Percentiles rank a stretch among this genome's conserved stretches.
phyloP scores from a whole-genome alignment of 257 asterid species.

The Plantago ovata region DNA sequence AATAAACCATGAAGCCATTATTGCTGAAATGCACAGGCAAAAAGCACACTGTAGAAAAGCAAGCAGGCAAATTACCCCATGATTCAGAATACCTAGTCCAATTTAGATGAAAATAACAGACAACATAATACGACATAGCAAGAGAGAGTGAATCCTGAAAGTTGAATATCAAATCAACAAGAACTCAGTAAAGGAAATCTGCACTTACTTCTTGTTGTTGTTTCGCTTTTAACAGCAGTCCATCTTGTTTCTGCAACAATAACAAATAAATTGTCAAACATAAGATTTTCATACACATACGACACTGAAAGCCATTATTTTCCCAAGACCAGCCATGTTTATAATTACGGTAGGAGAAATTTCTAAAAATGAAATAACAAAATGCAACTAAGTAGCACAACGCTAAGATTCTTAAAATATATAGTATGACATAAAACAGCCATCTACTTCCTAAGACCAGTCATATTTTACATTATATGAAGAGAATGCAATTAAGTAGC shows the following conservation, averaged over 20 bases:
- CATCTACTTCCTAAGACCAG: no score
- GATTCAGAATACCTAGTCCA: no score
- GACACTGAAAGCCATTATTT: slow-evolving; percentile 13
- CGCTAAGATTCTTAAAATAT: no score
- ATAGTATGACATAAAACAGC: no score
- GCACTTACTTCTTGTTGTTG: slow-evolving; percentile 67
- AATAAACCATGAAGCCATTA: no score
- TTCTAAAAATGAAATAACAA: not conserved
- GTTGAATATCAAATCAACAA: not conserved
- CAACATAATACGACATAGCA: not conserved
- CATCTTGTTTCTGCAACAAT: slow-evolving; percentile 65
- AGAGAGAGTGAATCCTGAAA: slow-evolving; percentile 1
- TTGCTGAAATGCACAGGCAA: no score
- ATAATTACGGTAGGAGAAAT: slow-evolving; percentile 1
- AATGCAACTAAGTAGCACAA: not conserved
- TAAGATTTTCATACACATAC: slow-evolving; percentile 18
- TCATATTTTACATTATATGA: no score
- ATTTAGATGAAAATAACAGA: not conserved
- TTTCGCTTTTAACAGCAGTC: slow-evolving; percentile 58
- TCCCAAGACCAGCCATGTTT: not conserved
- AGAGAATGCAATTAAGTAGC: no score
- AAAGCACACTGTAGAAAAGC: no score
- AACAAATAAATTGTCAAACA: slow-evolving; percentile 2
- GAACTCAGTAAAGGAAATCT: slow-evolving; percentile 12
- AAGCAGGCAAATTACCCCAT: no score